Evolutionary conservation across 192 early-diverging fungal genomes (phyloP).

Genomic region (Funneliformis geosporum): DNA sequence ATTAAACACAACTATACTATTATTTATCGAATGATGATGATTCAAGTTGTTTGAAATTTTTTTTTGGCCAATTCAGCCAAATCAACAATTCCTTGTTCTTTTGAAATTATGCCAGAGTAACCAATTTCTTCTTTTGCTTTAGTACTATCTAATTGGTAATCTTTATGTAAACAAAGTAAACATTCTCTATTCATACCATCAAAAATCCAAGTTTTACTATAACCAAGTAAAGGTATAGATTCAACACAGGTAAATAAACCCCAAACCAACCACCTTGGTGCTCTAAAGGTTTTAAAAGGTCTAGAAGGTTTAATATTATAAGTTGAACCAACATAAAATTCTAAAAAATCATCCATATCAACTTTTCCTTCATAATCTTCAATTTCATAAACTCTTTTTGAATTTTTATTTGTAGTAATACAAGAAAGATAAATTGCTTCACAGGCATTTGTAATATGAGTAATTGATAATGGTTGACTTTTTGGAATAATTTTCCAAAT

Average conservation of each 20-base stretch:
- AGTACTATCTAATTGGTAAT: conserved; percentile 15
- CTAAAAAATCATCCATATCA: conserved; percentile 24
- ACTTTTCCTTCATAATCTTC: conserved; percentile 23
- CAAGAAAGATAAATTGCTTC: conserved; percentile 24
- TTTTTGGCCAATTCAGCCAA: not conserved
- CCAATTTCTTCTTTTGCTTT: conserved; percentile 25
- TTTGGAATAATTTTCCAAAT: conserved; percentile 18
- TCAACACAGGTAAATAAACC: conserved; percentile 17
- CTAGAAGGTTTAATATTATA: not conserved
- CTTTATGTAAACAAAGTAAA: not conserved
- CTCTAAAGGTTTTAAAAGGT: conserved; percentile 21
- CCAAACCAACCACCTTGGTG: conserved; percentile 9
- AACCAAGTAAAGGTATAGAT: conserved; percentile 23
- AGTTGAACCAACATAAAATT: conserved; percentile 17
- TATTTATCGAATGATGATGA: no score
- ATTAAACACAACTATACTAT: no score
- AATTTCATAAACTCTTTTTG: conserved; percentile 8
- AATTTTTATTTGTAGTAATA: not conserved
- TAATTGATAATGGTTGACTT: not conserved
- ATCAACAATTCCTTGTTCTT: conserved; percentile 11
- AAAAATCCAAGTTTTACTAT: conserved; percentile 19
- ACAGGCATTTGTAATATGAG: conserved; percentile 24
- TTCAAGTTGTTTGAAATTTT: no score
- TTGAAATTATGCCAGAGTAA: conserved; percentile 10
- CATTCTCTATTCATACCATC: conserved; percentile 24